These are phyloP conservation scores for Metschnikowia matae DNA, from an alignment of 805 yeast species.

Conservation along the genomic window DNA sequence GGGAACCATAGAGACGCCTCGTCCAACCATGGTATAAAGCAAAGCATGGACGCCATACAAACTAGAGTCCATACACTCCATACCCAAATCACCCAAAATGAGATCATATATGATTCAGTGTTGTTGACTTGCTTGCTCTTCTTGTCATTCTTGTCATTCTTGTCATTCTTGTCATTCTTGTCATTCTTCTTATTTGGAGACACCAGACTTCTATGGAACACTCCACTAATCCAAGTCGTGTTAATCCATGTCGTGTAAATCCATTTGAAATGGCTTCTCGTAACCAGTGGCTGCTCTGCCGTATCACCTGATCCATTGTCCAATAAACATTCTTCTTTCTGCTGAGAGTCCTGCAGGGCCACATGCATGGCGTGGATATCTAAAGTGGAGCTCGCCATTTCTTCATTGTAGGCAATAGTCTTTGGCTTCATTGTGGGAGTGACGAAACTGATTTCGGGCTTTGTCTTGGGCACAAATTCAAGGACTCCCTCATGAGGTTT, in stretches of 20 bases:
- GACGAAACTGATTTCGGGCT: background rate
- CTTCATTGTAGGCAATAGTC: background rate
- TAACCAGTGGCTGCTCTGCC: background rate
- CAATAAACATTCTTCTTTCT: background rate
- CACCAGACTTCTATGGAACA: background rate
- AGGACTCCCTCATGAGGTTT: background rate
- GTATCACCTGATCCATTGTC: background rate
- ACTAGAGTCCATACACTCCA: constrained; percentile 12
- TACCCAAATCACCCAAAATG: constrained; percentile 3
- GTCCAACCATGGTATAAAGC: constrained; percentile 10
- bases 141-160: background rate
- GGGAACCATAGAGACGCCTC: constrained; percentile 27
- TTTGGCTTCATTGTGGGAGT: background rate
- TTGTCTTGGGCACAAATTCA: background rate
- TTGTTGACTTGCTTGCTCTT: background rate
- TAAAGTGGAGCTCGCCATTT: background rate
- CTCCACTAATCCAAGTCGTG: background rate
- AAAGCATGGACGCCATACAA: constrained; percentile 7
- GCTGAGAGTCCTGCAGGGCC: background rate
- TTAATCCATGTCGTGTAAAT: background rate
- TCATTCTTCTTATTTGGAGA: background rate
- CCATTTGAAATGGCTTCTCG: background rate
- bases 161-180: background rate
- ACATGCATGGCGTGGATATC: background rate
- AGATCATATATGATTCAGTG: background rate